Conservation (phyloP, 176 grass and related monocot species). For the Avena sativa region DNA sequence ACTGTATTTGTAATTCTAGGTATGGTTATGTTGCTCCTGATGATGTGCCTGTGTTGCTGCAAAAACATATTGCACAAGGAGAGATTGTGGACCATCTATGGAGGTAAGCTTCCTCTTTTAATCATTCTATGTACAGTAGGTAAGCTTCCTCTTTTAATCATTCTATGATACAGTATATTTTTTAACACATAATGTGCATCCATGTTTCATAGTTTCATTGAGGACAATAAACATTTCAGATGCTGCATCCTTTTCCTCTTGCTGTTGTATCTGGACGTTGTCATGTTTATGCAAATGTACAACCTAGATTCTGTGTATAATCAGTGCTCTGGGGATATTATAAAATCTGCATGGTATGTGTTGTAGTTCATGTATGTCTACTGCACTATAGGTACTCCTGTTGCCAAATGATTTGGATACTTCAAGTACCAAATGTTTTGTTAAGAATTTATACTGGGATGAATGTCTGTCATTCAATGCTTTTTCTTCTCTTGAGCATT, state of each 20-base stretch:
- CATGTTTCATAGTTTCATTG: background rate
- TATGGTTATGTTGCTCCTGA: slow-evolving; percentile 98
- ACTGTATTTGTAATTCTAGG: slow-evolving; percentile 65
- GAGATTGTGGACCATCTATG: slow-evolving; percentile 79
- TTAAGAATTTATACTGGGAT: background rate
- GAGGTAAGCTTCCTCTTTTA: slow-evolving; percentile 67
- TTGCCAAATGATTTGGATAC: background rate
- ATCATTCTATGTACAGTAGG: slow-evolving; percentile 45
- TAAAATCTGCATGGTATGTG: background rate
- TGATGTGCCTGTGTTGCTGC: slow-evolving; percentile 79
- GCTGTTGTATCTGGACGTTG: slow-evolving; percentile 1
- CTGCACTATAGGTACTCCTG: background rate
- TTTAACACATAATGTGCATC: background rate
- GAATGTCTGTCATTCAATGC: slow-evolving; percentile 5
- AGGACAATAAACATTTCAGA: background rate
- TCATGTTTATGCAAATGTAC: slow-evolving; percentile 15
- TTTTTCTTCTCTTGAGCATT: slow-evolving; percentile 24
- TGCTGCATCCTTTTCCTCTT: slow-evolving; percentile 23
- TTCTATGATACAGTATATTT: background rate
- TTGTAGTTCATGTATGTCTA: slow-evolving; percentile 33
- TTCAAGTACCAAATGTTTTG: background rate
- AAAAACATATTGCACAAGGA: slow-evolving; percentile 84
- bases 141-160: slow-evolving; percentile 47
- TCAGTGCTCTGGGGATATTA: background rate
- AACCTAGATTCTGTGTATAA: slow-evolving; percentile 6